Conservation (phyloP, 331 rosid species). For the Malus hybrid region DNA sequence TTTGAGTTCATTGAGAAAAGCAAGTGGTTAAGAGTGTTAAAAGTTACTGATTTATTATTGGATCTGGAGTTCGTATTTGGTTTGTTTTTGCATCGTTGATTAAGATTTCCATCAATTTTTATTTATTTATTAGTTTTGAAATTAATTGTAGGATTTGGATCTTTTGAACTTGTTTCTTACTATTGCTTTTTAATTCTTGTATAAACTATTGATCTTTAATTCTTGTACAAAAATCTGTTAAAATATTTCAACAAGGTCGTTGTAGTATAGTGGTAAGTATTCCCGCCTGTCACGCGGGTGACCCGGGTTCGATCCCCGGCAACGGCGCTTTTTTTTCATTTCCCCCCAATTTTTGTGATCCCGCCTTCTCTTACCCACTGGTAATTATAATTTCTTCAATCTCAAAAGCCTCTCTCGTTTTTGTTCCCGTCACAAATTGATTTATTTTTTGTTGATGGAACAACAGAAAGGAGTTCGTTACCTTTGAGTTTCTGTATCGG, state of each 20-base stretch:
- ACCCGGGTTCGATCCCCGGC: slow-evolving; percentile 99
- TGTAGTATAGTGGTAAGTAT: slow-evolving; percentile 98
- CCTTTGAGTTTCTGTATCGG: slow-evolving; percentile 29
- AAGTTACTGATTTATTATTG: neutral
- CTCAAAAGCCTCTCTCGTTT: neutral
- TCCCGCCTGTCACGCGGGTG: slow-evolving; percentile 97
- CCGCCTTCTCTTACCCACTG: neutral
- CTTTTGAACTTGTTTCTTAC: too few species aligned
- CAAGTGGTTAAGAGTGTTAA: neutral
- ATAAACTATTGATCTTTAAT: too few species aligned
- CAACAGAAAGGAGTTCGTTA: slow-evolving; percentile 31
- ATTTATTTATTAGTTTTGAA: too few species aligned
- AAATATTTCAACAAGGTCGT: slow-evolving; percentile 31
- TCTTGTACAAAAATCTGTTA: too few species aligned
- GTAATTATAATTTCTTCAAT: too few species aligned
- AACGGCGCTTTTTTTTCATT: slow-evolving; percentile 34
- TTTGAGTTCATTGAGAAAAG: neutral
- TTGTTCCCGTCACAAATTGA: slow-evolving; percentile 27
- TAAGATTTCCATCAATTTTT: neutral
- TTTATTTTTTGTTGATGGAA: slow-evolving; percentile 35
- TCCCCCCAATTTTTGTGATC: too few species aligned
- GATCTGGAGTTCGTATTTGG: neutral
- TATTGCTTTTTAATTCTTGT: too few species aligned
- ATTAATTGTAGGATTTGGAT: neutral
- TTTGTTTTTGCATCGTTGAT: neutral